These are phyloP conservation scores for Lyophyllum semitale DNA, from an alignment of 768 basidiomycete species.

Conservation along the genomic window DNA sequence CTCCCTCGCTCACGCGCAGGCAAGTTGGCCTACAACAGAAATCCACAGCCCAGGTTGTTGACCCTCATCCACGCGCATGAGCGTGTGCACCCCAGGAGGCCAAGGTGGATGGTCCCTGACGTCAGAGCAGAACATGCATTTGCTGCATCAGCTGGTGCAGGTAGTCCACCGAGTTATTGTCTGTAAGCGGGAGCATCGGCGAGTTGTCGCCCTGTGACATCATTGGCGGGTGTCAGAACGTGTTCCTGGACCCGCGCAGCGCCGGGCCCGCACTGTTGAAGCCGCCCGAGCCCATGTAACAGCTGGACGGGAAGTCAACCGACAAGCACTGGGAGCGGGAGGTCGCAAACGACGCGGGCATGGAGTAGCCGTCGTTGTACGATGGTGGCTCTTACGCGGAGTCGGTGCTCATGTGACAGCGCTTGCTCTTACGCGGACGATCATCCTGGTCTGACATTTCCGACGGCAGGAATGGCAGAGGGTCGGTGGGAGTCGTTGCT, in stretches of 20 bases:
- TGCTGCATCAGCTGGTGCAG: slow-evolving; percentile 65
- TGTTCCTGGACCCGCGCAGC: slow-evolving; percentile 56
- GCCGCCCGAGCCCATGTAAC: slow-evolving; percentile 34
- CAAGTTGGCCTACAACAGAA: too few relatives aligned
- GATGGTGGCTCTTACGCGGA: slow-evolving; percentile 56
- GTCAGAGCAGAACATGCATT: too few relatives aligned
- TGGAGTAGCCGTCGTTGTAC: slow-evolving; percentile 62
- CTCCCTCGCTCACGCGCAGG: too few relatives aligned
- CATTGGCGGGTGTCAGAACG: slow-evolving; percentile 83
- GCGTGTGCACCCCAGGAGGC: too few relatives aligned
- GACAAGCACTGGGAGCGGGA: slow-evolving; percentile 63
- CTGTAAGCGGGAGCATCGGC: slow-evolving; percentile 60
- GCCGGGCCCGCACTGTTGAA: slow-evolving; percentile 41
- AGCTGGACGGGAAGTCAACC: slow-evolving; percentile 68
- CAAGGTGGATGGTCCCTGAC: too few relatives aligned
- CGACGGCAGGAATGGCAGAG: slow-evolving; percentile 53
- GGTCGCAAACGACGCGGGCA: slow-evolving; percentile 50
- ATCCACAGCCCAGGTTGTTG: too few relatives aligned
- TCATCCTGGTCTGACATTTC: slow-evolving; percentile 31
- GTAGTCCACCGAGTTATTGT: slow-evolving; percentile 73
- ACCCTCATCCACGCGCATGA: too few relatives aligned
- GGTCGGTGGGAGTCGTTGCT: slow-evolving; percentile 53
- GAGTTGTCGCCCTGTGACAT: slow-evolving; percentile 57
- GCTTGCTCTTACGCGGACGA: slow-evolving; percentile 57
- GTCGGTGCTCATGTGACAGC: slow-evolving; percentile 70